Conservation (phyloP, 2,329 filamentous ascomycete species). For the Chaetomiaceae sp. region DNA sequence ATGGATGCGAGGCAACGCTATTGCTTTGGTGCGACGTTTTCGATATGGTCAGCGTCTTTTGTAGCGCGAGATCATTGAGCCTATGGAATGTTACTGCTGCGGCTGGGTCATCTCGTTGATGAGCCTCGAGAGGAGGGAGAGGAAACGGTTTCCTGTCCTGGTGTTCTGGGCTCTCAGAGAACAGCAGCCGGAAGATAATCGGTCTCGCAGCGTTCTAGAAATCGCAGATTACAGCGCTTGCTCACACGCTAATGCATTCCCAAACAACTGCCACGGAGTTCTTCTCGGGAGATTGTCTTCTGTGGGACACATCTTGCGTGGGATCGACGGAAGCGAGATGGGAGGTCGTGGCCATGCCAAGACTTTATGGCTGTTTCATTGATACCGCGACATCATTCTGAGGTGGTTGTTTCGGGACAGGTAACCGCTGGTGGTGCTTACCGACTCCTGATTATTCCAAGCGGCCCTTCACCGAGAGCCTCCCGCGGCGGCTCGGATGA, state of each 20-base stretch:
- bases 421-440: not conserved
- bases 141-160: no score
- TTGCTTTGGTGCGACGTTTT: no score
- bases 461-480: not conserved
- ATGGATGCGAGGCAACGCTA: not conserved
- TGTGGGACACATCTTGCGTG: not conserved
- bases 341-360: conserved; percentile 2
- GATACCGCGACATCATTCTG: not conserved
- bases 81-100: no score
- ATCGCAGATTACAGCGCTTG: no score
- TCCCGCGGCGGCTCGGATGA: not conserved
- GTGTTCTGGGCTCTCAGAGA: no score
- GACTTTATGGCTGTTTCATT: not conserved
- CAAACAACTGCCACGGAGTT: not conserved
- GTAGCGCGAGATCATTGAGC: not conserved
- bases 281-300: conserved; percentile 6
- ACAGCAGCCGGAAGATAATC: no score
- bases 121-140: not conserved
- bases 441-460: no score
- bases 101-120: not conserved
- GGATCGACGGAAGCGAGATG: conserved; percentile 17
- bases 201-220: not conserved
- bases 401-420: not conserved
- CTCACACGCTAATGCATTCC: no score
- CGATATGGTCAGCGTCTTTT: not conserved